Percentiles rank a stretch among this genome's conserved stretches.
These are phyloP conservation scores for Annulohypoxylon maeteangense DNA, from an alignment of 495 filamentous ascomycete genomes.

Conservation along the genomic window DNA sequence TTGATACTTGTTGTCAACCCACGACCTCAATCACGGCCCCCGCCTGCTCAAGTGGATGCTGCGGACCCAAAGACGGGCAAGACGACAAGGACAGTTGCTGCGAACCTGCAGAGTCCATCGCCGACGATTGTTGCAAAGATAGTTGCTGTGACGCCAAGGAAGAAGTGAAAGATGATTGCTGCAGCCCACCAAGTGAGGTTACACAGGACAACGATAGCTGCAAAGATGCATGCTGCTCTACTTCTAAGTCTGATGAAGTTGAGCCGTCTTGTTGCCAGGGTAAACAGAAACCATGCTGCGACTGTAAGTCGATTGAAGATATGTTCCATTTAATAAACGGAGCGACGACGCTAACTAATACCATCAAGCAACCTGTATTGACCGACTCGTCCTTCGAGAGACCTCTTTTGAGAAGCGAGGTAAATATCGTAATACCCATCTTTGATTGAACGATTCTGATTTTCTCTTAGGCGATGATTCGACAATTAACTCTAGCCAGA, in stretches of 20 bases:
- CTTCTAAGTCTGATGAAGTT: constrained; percentile 3
- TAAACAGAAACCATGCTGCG: constrained; percentile 53
- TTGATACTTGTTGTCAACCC: constrained; percentile 18
- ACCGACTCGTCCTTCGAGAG: constrained; percentile 58
- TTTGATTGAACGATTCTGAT: constrained; percentile 23
- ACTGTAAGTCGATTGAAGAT: constrained; percentile 46
- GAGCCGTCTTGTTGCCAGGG: constrained; percentile 52
- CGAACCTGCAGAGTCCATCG: not conserved
- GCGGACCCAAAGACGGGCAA: constrained; percentile 2
- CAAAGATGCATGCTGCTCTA: constrained; percentile 32
- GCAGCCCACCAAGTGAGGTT: not conserved
- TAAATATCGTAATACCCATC: not conserved
- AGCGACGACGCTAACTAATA: constrained; percentile 22
- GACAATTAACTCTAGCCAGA: constrained; percentile 43
- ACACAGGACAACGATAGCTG: constrained; percentile 23
- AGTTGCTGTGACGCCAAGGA: constrained; percentile 26
- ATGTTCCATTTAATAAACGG: constrained; percentile 1
- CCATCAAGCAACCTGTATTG: constrained; percentile 58
- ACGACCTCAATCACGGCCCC: not conserved
- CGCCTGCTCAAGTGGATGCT: not conserved
- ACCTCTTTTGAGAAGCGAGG: constrained; percentile 40
- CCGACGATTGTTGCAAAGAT: not conserved
- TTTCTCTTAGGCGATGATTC: constrained; percentile 25
- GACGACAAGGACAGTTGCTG: constrained; percentile 23
- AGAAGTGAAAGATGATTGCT: not conserved